phyloP scores from a whole-genome alignment of 352 stramenopile species.

The Globisporangium parvum region DNA sequence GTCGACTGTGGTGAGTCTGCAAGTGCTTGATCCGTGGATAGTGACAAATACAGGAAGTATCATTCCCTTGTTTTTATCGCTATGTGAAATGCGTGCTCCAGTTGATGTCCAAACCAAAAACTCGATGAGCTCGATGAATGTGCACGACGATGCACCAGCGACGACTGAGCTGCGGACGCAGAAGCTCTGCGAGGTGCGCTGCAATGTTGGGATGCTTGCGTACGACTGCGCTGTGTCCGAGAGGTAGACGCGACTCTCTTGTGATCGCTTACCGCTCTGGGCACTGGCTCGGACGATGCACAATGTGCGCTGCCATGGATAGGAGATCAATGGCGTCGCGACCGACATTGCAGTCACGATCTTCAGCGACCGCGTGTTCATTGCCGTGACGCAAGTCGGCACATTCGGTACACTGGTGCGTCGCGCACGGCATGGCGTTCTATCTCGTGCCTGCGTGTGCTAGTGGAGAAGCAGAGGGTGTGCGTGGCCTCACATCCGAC shows the following conservation, averaged over 20 bases:
- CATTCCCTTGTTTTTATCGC: neutral
- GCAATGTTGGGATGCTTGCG: neutral
- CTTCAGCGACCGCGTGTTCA: constrained; percentile 79
- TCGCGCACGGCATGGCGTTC: neutral
- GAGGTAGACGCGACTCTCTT: too few species aligned
- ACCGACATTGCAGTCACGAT: constrained; percentile 74
- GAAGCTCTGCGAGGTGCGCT: constrained; percentile 28
- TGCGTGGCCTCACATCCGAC: neutral
- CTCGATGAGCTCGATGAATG: neutral
- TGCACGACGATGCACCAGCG: constrained; percentile 2
- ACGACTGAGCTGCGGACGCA: constrained; percentile 34
- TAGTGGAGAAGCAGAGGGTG: neutral
- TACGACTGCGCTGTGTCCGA: neutral
- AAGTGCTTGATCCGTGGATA: neutral
- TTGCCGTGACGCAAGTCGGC: constrained; percentile 70
- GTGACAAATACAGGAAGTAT: neutral
- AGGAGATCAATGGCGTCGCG: constrained; percentile 70
- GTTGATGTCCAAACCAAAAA: neutral
- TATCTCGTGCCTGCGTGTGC: neutral
- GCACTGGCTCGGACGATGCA: neutral
- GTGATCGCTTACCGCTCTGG: neutral
- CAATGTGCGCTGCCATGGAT: neutral
- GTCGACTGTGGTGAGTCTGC: neutral
- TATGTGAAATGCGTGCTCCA: neutral
- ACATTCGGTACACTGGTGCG: constrained; percentile 77